Base-by-base conservation (phyloP, 441 rosid genomes). In the Pelargonium australe region DNA sequence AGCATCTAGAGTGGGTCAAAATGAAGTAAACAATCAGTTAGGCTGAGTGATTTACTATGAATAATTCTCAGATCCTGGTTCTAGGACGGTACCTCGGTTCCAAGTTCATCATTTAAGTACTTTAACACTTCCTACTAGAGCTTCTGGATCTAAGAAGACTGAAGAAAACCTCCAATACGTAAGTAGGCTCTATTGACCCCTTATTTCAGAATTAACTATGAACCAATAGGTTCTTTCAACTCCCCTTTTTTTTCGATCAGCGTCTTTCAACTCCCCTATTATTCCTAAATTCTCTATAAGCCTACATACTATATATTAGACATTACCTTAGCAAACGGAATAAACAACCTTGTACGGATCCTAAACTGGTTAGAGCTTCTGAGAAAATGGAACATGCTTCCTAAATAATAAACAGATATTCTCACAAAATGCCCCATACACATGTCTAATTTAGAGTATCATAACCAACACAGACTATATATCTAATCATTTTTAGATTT, bases 261-360 rank as follows among this genome's bases (percentile, higher is more conserved):
- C 57, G 12, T 1, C 62, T 6, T 55, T 16, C 25, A 51, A 55
- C 25, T 16, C 25, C 25, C 62, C 11, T 55, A 8, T 17, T 55
- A 55, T 16, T 17, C 23, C 7, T 20, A 55, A 55, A 53, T 4
- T 53, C 5, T 19, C 19, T 51, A 51, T 31, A 31, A 31, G 37
- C 3, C 37, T 31, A 31, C 37, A 55, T 6, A 55, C 60, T 53
- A 49, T 14, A 14, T 53, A 53, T 3, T 53, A 53, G 9, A 53
- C 60, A 14, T 53, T 53, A 53, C 60, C 60, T 53, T 53, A 14
- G 60, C 60, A 53, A 53, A 53, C 16, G 60, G 60, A 53, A 53
- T 8, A 14, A 53, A 53, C 37, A 34, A 34, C 37, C 37, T 34
- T 4, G 37, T 5, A 0, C 1, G 7, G 8, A 37, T 4, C 41